Evolutionary conservation across 805 yeast genomes (phyloP).

Genomic region (Blastobotrys terrestris): DNA sequence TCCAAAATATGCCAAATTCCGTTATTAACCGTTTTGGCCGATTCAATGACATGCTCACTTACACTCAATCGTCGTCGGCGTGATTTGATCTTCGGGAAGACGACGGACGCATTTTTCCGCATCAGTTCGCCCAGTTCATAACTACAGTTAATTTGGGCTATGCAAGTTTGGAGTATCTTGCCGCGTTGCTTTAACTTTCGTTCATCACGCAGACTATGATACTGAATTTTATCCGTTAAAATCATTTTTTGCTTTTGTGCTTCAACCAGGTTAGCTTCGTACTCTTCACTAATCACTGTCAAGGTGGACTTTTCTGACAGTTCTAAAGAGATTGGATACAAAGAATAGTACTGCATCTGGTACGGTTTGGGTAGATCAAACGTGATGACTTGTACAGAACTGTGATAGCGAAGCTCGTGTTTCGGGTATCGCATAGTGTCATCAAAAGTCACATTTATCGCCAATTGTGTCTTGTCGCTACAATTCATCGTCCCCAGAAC

Average conservation of each 20-base stretch:
- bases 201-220: conserved; percentile 18
- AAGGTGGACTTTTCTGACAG: conserved; percentile 30
- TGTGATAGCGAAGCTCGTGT: conserved; percentile 1
- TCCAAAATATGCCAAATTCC: conserved; percentile 8
- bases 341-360: conserved; percentile 69
- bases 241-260: conserved; percentile 13
- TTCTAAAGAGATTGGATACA: conserved; percentile 64
- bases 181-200: conserved; percentile 4
- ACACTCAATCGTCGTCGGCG: conserved; percentile 22
- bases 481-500: conserved; percentile 18
- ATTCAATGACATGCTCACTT: conserved; percentile 15
- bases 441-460: conserved; percentile 11
- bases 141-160: conserved; percentile 33
- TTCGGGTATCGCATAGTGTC: conserved; percentile 11
- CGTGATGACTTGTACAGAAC: conserved; percentile 34
- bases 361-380: conserved; percentile 68
- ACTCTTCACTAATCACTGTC: conserved; percentile 23
- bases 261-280: conserved; percentile 27
- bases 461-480: not conserved
- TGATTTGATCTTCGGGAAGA: conserved; percentile 21
- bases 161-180: conserved; percentile 18
- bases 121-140: conserved; percentile 29
- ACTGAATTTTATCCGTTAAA: conserved; percentile 17
- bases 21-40: conserved; percentile 14
- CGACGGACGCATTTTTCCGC: conserved; percentile 19